Percentiles rank a stretch among this genome's conserved stretches.
These are phyloP conservation scores for Podospora pseudocomata DNA, from an alignment of 495 filamentous ascomycete genomes.

Conservation along the genomic window DNA sequence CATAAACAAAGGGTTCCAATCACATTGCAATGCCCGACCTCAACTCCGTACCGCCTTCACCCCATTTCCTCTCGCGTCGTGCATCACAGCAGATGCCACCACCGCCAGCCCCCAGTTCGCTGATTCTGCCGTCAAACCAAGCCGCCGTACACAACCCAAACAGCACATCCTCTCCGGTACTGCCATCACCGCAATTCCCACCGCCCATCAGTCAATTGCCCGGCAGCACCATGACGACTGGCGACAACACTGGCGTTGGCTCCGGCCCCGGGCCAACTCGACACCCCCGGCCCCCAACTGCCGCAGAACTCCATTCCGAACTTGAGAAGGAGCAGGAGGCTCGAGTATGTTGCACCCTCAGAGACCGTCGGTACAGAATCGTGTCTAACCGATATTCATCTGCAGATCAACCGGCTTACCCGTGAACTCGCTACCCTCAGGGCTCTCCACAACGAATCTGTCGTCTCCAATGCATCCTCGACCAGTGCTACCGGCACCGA, in stretches of 20 bases:
- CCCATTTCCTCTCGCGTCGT: constrained; percentile 41
- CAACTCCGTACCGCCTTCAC: constrained; percentile 56
- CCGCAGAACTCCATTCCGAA: constrained; percentile 79
- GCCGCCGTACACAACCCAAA: constrained; percentile 46
- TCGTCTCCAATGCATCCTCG: constrained; percentile 76
- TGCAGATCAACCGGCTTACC: constrained; percentile 84
- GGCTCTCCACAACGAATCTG: constrained; percentile 73
- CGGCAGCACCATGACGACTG: constrained; percentile 45
- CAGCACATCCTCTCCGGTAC: constrained; percentile 22
- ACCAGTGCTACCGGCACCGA: constrained; percentile 46
- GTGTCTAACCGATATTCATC: background rate
- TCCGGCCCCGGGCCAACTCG: constrained; percentile 67
- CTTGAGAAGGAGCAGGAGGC: constrained; percentile 93
- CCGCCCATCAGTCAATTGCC: constrained; percentile 23
- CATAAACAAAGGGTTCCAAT: background rate
- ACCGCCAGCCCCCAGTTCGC: constrained; percentile 31
- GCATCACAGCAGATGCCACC: constrained; percentile 33
- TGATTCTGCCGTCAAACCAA: constrained; percentile 54
- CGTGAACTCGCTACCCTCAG: constrained; percentile 78
- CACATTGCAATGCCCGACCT: constrained; percentile 51
- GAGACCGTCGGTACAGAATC: background rate
- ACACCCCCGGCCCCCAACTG: constrained; percentile 79
- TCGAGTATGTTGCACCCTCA: constrained; percentile 55
- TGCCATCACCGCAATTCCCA: constrained; percentile 6
- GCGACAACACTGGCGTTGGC: constrained; percentile 56